These are phyloP conservation scores for Ophiostoma montium DNA, from an alignment of 2,329 filamentous ascomycete species.

Conservation along the genomic window DNA sequence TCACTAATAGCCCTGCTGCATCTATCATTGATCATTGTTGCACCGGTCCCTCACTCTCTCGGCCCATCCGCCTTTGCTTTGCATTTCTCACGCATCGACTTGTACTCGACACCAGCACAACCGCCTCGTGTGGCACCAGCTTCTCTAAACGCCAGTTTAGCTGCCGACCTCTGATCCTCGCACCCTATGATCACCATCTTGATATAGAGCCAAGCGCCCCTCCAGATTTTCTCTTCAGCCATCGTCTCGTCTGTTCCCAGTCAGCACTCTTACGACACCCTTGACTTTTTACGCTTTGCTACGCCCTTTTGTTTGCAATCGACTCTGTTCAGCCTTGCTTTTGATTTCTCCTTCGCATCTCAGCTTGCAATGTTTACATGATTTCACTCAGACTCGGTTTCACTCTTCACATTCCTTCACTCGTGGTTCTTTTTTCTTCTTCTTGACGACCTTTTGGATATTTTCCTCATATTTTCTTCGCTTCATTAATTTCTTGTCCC, in stretches of 20 bases:
- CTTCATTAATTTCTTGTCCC: neutral
- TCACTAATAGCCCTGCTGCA: neutral
- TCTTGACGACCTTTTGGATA: neutral
- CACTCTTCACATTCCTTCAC: neutral
- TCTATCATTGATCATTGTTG: neutral
- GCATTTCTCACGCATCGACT: too few relatives aligned
- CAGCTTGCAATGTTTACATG: neutral
- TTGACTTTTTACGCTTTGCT: neutral
- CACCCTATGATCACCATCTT: neutral
- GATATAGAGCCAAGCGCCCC: neutral
- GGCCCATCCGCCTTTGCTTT: neutral
- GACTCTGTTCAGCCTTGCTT: neutral
- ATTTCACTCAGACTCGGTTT: conserved; percentile 2
- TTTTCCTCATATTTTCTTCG: neutral
- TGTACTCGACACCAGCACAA: too few relatives aligned
- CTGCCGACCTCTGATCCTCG: neutral
- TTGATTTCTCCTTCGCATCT: neutral
- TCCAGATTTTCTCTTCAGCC: neutral
- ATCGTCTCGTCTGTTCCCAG: neutral
- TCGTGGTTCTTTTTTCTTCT: neutral
- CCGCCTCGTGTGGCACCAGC: too few relatives aligned
- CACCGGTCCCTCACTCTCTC: conserved; percentile 2
- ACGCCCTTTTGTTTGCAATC: neutral
- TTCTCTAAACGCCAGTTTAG: neutral
- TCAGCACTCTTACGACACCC: neutral